Base-by-base conservation (phyloP, 1,139 yeast genomes). In the Ogataea hybrid region DNA sequence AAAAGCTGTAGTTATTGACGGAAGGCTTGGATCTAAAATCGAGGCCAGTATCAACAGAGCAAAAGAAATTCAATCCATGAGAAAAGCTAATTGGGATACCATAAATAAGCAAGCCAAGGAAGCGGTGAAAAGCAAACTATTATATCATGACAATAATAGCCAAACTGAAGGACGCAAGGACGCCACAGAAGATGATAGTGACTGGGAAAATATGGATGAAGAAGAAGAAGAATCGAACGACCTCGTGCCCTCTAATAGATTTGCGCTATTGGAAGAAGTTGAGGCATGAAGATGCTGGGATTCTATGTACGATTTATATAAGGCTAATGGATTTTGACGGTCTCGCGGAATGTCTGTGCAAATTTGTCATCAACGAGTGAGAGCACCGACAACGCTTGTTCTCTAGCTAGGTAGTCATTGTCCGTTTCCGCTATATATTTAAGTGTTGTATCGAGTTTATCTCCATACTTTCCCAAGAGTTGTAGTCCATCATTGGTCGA, bases 21-120 rank as follows among this genome's bases (percentile, higher is more conserved):
- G 84, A 25, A 71, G 77, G 40, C 65, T 83, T 42, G 53, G 58
- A 6, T 81, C 80, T 28, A 84, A 82, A 58, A 81, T 83, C 37
- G 77, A 77, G 48, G 79, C 78, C 52, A 79, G 87, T 54, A 73
- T 80, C 27, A 72, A 74, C 35, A 71, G 86, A 54, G 81, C 86
- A 20, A 79, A 71, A 56, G 77, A 69, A 55, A 78, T 83, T 12
- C 83, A 77, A 52, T 67, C 63, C 22, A 70, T 83, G 4, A 71
- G 92, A 61, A 83, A 82, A 59, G 67, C 85, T 1, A 84, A 81
- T 12, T 84, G 92, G 92, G 89, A 82, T 37, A 69, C 71, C 41
- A 81, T 81, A 43, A 84, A 84, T 58, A 69, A 71, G 44, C 61
- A 62, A 30, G 73, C 76, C 23, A 66, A 58, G 34, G 62, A 67